Evolutionary conservation across 2,329 filamentous ascomycete species (phyloP).

Genomic region (Massarina eburnea): DNA sequence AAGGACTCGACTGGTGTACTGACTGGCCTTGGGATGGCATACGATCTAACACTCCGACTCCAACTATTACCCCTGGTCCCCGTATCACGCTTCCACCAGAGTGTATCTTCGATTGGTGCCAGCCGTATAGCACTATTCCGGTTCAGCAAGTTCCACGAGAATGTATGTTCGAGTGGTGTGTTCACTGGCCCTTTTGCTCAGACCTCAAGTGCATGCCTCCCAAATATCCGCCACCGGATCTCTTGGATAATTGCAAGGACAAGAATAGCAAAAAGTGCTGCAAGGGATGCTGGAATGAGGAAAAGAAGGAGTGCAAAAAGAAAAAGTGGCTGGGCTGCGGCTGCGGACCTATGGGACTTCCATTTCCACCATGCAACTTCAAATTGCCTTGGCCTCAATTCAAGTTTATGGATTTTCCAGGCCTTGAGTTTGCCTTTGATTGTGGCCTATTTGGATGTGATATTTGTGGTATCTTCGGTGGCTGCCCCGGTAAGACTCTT

Average conservation of each 20-base stretch:
- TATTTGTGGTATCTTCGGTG: conserved; percentile 14
- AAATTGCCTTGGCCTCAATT: conserved; percentile 4
- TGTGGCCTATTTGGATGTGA: conserved; percentile 24
- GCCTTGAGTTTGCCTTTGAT: conserved; percentile 1
- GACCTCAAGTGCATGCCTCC: neutral
- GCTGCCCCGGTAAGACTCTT: conserved; percentile 9
- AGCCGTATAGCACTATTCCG: too few relatives aligned
- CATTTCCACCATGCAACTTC: conserved; percentile 14
- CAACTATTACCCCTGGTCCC: conserved; percentile 3
- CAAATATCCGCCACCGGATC: too few relatives aligned
- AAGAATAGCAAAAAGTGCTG: neutral
- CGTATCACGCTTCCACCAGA: neutral
- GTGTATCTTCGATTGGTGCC: too few relatives aligned
- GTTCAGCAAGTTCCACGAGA: neutral
- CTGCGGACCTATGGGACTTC: conserved; percentile 28
- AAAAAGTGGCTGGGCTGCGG: conserved; percentile 21
- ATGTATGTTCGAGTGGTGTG: conserved; percentile 10
- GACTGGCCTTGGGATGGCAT: conserved; percentile 6
- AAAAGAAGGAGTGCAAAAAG: neutral
- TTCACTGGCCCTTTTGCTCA: conserved; percentile 8
- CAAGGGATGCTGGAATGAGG: neutral
- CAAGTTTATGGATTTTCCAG: conserved; percentile 1
- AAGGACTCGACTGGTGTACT: conserved; percentile 4
- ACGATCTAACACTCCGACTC: neutral
- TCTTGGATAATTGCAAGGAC: neutral